Evolutionary conservation across 371 early-diverging fungal species (phyloP).

Genomic region (Mortierella sp.): DNA sequence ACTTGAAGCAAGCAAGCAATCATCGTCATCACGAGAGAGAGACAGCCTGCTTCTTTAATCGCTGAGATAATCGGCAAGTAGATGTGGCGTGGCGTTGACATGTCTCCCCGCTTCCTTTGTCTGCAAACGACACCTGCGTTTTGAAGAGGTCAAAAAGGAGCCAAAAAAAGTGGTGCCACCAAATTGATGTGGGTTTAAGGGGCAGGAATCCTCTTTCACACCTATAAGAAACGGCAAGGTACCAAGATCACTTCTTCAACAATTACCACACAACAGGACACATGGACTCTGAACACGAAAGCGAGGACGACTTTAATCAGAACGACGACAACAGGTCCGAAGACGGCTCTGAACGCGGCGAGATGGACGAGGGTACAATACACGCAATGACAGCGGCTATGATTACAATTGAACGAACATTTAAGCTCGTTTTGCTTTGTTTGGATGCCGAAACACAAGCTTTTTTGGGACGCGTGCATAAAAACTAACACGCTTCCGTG

Average conservation of each 20-base stretch:
- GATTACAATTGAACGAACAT: neutral
- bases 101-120: no score
- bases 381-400: neutral
- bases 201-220: neutral
- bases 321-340: conserved; percentile 54
- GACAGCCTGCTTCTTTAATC: neutral
- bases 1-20: neutral
- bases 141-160: no score
- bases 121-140: no score
- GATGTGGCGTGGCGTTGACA: neutral
- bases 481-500: neutral
- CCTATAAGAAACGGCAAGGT: neutral
- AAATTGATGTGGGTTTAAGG: neutral
- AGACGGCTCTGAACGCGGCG: conserved; percentile 54
- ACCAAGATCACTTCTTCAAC: neutral
- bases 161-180: conserved; percentile 1
- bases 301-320: conserved; percentile 53
- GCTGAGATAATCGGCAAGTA: neutral
- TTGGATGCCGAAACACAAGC: neutral
- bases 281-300: conserved; percentile 59
- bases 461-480: neutral
- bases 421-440: neutral
- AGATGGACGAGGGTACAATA: conserved; percentile 40
- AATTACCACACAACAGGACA: no score
- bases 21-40: neutral